Conservation (phyloP, 306 rosid genomes). For the Quercus cerris region DNA sequence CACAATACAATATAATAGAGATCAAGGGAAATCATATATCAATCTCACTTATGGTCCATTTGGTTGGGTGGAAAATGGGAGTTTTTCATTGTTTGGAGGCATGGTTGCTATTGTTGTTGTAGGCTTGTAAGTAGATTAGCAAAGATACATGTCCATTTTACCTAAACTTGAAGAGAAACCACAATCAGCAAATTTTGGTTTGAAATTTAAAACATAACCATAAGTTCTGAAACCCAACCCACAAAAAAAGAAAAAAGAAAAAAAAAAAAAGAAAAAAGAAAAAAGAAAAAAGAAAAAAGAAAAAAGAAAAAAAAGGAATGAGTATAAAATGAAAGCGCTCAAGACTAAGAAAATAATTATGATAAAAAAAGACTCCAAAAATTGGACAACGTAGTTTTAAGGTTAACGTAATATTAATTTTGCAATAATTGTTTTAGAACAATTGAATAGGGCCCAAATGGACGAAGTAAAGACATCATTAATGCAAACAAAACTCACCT, state of each 20-base stretch:
- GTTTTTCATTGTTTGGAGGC: too few species aligned
- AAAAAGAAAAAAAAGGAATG: too few species aligned
- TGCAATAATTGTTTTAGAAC: neutral
- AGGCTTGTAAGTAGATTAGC: neutral
- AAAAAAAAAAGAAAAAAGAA: neutral
- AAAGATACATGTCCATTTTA: neutral
- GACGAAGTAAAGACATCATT: neutral
- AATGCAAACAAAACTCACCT: slow-evolving; percentile 44
- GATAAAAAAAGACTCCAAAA: neutral
- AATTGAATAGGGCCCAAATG: neutral
- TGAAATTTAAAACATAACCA: neutral
- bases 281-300: too few species aligned
- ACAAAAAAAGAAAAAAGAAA: neutral
- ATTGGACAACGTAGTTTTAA: neutral
- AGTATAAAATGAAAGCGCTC: neutral
- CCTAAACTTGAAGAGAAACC: neutral
- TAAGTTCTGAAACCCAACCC: neutral
- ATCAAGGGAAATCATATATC: too few species aligned
- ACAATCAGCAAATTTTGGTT: neutral
- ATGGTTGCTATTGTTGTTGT: too few species aligned
- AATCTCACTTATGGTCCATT: too few species aligned
- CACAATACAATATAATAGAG: too few species aligned
- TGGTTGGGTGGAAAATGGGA: too few species aligned
- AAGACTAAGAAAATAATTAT: neutral
- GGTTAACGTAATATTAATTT: neutral